These are phyloP conservation scores for Termitomyces sp. DNA, from an alignment of 768 basidiomycete species.

Conservation along the genomic window DNA sequence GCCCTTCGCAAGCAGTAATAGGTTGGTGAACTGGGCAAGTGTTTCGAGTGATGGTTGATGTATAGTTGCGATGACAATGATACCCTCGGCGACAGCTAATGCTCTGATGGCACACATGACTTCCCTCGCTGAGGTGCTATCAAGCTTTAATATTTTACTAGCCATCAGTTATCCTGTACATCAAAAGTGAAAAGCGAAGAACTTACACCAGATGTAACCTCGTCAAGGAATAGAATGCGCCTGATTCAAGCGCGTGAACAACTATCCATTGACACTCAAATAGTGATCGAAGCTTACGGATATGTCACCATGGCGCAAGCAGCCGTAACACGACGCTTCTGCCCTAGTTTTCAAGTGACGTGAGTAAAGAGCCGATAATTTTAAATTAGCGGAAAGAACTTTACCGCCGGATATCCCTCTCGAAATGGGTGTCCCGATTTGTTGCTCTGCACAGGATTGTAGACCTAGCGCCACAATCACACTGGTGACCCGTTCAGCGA, in stretches of 20 bases:
- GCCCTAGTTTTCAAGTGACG: constrained; percentile 28
- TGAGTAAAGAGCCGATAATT: background rate
- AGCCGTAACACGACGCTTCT: constrained; percentile 60
- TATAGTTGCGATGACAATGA: constrained; percentile 61
- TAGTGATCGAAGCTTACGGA: constrained; percentile 29
- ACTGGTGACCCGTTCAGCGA: constrained; percentile 37
- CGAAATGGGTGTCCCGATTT: constrained; percentile 55
- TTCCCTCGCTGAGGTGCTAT: constrained; percentile 42
- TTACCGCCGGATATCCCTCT: constrained; percentile 57
- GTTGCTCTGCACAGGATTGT: constrained; percentile 40
- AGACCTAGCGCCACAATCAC: constrained; percentile 47
- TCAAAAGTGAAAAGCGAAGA: background rate
- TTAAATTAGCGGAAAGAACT: background rate
- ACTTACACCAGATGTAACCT: constrained; percentile 50
- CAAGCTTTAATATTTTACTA: constrained; percentile 33
- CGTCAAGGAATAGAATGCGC: constrained; percentile 59
- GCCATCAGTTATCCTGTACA: background rate
- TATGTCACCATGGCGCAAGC: constrained; percentile 58
- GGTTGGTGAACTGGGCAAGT: constrained; percentile 54
- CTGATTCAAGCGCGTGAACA: constrained; percentile 16
- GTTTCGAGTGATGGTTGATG: constrained; percentile 67
- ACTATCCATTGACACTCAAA: background rate
- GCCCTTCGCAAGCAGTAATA: constrained; percentile 57
- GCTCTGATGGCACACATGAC: constrained; percentile 41
- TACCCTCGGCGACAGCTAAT: constrained; percentile 42